These are phyloP conservation scores for Hypoxylon sp. DNA, from an alignment of 2,329 filamentous ascomycete genomes.

Conservation along the genomic window DNA sequence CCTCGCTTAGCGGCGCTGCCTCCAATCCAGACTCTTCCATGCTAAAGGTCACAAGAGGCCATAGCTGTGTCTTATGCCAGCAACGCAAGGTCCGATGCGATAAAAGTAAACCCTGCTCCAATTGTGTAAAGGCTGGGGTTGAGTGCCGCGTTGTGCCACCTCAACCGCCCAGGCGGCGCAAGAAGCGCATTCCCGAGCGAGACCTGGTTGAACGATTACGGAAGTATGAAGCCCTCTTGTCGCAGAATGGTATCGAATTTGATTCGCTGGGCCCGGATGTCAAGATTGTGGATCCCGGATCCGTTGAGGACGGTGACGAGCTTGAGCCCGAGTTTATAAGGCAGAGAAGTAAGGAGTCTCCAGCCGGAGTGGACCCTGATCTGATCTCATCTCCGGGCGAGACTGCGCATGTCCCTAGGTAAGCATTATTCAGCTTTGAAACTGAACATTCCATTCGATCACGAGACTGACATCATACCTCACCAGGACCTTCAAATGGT, in stretches of 20 bases:
- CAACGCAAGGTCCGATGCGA: slow-evolving; percentile 83
- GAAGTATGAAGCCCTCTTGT: slow-evolving; percentile 76
- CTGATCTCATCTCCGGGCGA: slow-evolving; percentile 51
- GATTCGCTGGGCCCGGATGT: slow-evolving; percentile 73
- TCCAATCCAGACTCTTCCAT: slow-evolving; percentile 59
- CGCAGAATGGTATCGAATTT: slow-evolving; percentile 77
- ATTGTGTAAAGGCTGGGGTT: slow-evolving; percentile 74
- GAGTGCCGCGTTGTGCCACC: slow-evolving; percentile 74
- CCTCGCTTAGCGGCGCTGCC: slow-evolving; percentile 52
- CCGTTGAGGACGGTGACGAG: slow-evolving; percentile 68
- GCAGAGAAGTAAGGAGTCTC: slow-evolving; percentile 64
- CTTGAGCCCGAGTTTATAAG: slow-evolving; percentile 70
- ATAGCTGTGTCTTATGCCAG: slow-evolving; percentile 80
- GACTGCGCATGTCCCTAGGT: slow-evolving; percentile 52
- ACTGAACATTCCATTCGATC: slow-evolving; percentile 5
- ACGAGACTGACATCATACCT: slow-evolving; percentile 29
- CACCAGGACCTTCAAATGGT: slow-evolving; percentile 62
- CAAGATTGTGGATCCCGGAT: slow-evolving; percentile 57
- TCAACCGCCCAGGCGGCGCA: slow-evolving; percentile 70
- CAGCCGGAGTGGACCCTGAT: slow-evolving; percentile 60
- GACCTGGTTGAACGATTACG: slow-evolving; percentile 78
- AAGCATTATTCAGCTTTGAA: slow-evolving; percentile 25
- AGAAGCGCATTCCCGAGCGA: slow-evolving; percentile 77
- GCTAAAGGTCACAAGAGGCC: slow-evolving; percentile 71
- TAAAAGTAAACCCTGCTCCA: slow-evolving; percentile 78